These are phyloP conservation scores for Malassezia sp. DNA, from an alignment of 1,284 basidiomycete species.

Conservation along the genomic window DNA sequence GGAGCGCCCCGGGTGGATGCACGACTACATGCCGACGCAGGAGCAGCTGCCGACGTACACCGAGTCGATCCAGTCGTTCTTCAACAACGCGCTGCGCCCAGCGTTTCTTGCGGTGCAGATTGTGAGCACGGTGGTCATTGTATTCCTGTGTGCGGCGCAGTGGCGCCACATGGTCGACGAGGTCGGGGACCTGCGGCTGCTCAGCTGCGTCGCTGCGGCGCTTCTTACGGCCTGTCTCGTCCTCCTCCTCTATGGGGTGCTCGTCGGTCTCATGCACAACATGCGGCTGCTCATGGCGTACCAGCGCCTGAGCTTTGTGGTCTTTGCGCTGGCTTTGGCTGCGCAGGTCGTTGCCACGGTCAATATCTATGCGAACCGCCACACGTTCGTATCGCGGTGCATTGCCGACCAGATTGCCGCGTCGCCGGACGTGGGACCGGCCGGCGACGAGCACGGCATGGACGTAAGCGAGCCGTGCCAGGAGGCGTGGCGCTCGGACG, in stretches of 20 bases:
- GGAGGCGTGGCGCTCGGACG: conserved; percentile 3
- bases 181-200: not conserved
- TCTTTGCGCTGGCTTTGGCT: not conserved
- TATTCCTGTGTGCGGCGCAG: not conserved
- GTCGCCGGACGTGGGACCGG: not conserved
- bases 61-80: conserved; percentile 4
- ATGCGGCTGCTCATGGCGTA: not conserved
- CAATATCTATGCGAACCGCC: conserved; percentile 6
- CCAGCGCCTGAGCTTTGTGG: not conserved
- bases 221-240: conserved; percentile 1
- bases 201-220: not conserved
- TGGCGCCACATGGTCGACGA: not conserved
- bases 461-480: not conserved
- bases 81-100: conserved; percentile 9
- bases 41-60: conserved; percentile 1
- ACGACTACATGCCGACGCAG: conserved; percentile 1
- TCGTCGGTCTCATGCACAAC: not conserved
- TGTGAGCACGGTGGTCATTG: not conserved
- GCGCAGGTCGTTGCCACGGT: not conserved
- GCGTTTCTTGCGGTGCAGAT: conserved; percentile 1
- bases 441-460: not conserved
- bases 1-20: conserved; percentile 1
- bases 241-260: not conserved
- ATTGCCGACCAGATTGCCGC: not conserved
- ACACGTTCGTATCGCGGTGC: not conserved